Conservation (phyloP, 106 monocot genomes). For the Dendrobium nobile region DNA sequence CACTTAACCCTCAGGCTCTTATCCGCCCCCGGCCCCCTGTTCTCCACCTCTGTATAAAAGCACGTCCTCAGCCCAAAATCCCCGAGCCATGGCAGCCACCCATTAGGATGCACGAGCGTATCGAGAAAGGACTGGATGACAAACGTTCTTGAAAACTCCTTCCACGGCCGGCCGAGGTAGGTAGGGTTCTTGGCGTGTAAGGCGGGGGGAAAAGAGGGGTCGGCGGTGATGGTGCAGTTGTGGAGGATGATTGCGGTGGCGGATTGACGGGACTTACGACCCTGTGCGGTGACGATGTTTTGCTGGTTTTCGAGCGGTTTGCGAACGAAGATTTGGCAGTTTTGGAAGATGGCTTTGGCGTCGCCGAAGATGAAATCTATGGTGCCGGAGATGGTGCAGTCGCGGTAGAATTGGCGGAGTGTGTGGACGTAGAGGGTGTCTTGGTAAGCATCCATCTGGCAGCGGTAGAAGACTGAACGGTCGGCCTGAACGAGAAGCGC, state of each 20-base stretch:
- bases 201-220: conserved; percentile 16
- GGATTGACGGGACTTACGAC: conserved; percentile 33
- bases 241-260: conserved; percentile 47
- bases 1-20: conserved; percentile 30
- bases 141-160: conserved; percentile 36
- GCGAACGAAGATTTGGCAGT: conserved; percentile 52
- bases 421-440: conserved; percentile 77
- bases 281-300: conserved; percentile 83
- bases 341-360: conserved; percentile 46
- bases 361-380: conserved; percentile 87
- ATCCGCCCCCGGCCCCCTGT: conserved; percentile 35
- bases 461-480: conserved; percentile 50
- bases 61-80: conserved; percentile 20
- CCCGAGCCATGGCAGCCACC: conserved; percentile 38
- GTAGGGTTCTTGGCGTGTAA: conserved; percentile 18
- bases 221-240: conserved; percentile 59
- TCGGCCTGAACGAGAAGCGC: conserved; percentile 51
- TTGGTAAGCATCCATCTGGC: conserved; percentile 73
- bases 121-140: conserved; percentile 28
- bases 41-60: conserved; percentile 41
- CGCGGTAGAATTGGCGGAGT: conserved; percentile 60
- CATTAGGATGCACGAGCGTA: conserved; percentile 28
- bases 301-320: conserved; percentile 64
- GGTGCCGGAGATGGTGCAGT: conserved; percentile 66
- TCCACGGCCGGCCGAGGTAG: conserved; percentile 54